phyloP scores from a whole-genome alignment of 176 grass and related monocot species.

The Echinochloa phyllopogon region DNA sequence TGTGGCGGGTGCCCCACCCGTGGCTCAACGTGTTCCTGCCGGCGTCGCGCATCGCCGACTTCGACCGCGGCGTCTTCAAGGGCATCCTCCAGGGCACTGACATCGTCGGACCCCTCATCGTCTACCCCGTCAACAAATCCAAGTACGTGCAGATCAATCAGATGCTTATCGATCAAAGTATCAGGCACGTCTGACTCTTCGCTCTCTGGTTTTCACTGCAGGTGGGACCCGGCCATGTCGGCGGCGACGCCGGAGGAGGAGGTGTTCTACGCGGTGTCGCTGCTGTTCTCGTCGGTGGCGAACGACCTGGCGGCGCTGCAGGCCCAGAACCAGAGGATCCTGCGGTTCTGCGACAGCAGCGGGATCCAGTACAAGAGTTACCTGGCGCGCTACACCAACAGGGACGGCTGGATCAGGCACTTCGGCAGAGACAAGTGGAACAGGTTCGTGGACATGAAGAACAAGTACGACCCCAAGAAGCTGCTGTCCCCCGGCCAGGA shows the following conservation, averaged over 20 bases:
- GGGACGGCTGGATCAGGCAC: slow-evolving; percentile 64
- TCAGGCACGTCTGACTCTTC: neutral
- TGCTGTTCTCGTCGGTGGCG: slow-evolving; percentile 55
- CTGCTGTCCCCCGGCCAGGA: slow-evolving; percentile 75
- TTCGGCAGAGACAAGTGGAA: slow-evolving; percentile 69
- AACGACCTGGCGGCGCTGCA: slow-evolving; percentile 50
- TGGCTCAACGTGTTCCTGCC: slow-evolving; percentile 79
- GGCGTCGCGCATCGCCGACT: slow-evolving; percentile 66
- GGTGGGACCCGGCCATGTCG: slow-evolving; percentile 77
- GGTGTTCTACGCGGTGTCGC: slow-evolving; percentile 74
- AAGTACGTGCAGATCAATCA: slow-evolving; percentile 40
- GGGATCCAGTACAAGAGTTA: slow-evolving; percentile 78
- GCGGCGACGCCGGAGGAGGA: slow-evolving; percentile 73
- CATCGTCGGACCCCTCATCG: slow-evolving; percentile 54
- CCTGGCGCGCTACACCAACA: slow-evolving; percentile 54
- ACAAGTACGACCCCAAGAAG: slow-evolving; percentile 80
- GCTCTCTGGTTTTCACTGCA: slow-evolving; percentile 26
- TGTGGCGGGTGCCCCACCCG: slow-evolving; percentile 78
- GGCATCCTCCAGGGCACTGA: slow-evolving; percentile 60
- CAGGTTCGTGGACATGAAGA: slow-evolving; percentile 62
- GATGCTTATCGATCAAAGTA: neutral
- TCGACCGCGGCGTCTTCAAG: slow-evolving; percentile 67
- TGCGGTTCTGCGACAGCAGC: slow-evolving; percentile 59
- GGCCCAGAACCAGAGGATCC: slow-evolving; percentile 62
- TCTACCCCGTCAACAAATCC: slow-evolving; percentile 78